Evolutionary conservation across 345 rosid species (phyloP), one percentile per base, ranked within the genome.

Genomic region (Lenwebbia sp.): DNA sequence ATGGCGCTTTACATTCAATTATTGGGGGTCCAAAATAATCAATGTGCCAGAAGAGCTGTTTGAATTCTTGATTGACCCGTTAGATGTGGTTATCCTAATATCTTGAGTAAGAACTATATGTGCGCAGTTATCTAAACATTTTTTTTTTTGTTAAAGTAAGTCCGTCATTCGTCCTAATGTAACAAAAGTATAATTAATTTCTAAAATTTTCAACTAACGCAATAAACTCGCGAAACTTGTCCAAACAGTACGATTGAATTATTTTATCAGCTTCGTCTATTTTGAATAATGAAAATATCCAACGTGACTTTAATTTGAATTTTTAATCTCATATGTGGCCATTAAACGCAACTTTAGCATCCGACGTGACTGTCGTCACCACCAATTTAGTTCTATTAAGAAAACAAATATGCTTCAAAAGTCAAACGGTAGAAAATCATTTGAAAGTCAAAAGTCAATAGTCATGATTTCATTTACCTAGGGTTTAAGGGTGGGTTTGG

Each of bases 131-230:
- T 33, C 78, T 70, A 17, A 70, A 33, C 44, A n/a, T 33, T 33
- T 70, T 37, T 70, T 33, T 30, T 54, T 30, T 30, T 62, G 40
- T 62, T 17, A 17, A 3, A 65, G 9, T 4, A 65, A 65, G 76
- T 15, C 5, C 0, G 13, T 9, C 23, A 0, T 1, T 30, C 1
- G 22, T 30, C 10, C 4, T 13, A 28, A 28, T 28, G 10, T 30
- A 30, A 60, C 3, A 14, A 60, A 28, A 14, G 5, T 13, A 3
- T 1, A 28, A 2, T 62, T 3, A 62, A 28, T 6, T 60, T 28
- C 2, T 60, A 60, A 28, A 1, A 17, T 53, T 54, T 54, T 54
- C 19, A 2, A 54, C 8, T 17, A 19, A 6, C 19, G 6, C 1
- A 19, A 54, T 19, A 54, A 17, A 28, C 10, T 62, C 0, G 10